Evolutionary conservation across 1,284 basidiomycete species (phyloP), one percentile per base, ranked within the genome.

Genomic region (Vanrija pseudolonga): DNA sequence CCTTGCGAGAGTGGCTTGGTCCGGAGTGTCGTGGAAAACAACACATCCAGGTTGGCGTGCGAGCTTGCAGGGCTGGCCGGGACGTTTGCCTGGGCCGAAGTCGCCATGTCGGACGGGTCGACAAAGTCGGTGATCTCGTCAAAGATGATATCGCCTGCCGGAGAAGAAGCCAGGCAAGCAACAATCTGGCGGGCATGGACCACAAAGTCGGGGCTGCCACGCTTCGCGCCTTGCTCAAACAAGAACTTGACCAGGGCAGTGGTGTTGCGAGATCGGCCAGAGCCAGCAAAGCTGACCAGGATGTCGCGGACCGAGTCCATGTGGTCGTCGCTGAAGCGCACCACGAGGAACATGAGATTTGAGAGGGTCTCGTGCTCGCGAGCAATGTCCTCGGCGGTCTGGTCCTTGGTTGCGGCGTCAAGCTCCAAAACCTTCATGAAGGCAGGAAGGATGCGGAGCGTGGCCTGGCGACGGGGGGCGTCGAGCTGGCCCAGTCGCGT

Each of bases 111-210:
- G 20, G 84, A 82, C 4, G 92, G 90, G 59, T 90, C 87, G 53
- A 95, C 87, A 62, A 94, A 81, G 40, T 83, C 84, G 76, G 87
- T 92, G 17, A 96, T 79, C 53, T 93, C 90, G 62, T 88, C 85
- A 62, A 92, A 89, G 42, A 91, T 83, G 51, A 85, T 79, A 15
- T 83, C 81, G 1, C 89, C 90, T 12, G 87, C 83, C 5, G 81
- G 80, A 20, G 89, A 89, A 54, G 88, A 85, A 45, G 89, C 90
- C 14, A 97, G 80, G 60, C 85, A 93, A 0, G 91, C 87, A 24
- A 95, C 84, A 48, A 94, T 85, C 60, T 87, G 86, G 47, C 88
- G 85, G 1, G 89, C 88, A 65, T 89, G 88, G 46, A 79, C 80
- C 54, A 94, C 83, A 69, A 91, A 95, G 11, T 85, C 82, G 4